These are phyloP conservation scores for Curvularia spicifera DNA, from an alignment of 2,329 filamentous ascomycete genomes.

Conservation along the genomic window DNA sequence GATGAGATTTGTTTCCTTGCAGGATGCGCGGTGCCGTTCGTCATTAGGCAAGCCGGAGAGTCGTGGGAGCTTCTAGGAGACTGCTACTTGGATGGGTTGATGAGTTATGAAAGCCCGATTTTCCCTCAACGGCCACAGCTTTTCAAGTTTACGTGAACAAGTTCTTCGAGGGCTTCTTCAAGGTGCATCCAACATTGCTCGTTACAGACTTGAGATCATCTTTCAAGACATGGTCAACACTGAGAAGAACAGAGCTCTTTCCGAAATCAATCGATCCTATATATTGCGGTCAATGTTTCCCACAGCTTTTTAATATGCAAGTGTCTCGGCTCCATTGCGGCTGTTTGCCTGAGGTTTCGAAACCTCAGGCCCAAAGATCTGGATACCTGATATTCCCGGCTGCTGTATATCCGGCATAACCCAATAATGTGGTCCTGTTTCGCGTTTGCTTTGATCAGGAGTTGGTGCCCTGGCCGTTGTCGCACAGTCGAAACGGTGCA, in stretches of 20 bases:
- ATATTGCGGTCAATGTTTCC: neutral
- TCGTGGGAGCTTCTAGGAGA: constrained; percentile 13
- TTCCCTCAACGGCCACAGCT: neutral
- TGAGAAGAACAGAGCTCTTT: too few relatives aligned
- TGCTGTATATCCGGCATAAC: neutral
- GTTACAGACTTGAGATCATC: neutral
- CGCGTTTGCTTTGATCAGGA: constrained; percentile 17
- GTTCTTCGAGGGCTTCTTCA: neutral
- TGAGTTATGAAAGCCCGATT: neutral
- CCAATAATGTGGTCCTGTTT: constrained; percentile 12
- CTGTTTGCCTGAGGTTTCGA: constrained; percentile 27
- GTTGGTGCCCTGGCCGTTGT: constrained; percentile 2
- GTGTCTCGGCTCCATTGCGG: neutral
- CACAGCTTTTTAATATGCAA: neutral
- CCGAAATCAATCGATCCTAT: neutral
- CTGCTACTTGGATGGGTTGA: constrained; percentile 30
- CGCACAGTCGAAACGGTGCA: constrained; percentile 15
- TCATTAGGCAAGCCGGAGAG: constrained; percentile 10
- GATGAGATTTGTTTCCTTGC: constrained; percentile 20
- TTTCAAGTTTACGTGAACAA: neutral
- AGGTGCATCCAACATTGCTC: neutral
- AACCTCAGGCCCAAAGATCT: constrained; percentile 26
- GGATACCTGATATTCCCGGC: constrained; percentile 10
- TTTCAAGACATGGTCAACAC: neutral
- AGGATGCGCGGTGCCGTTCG: constrained; percentile 19